Base-by-base conservation (phyloP, 805 yeast species). In the Teunomyces lycoperdinae region DNA sequence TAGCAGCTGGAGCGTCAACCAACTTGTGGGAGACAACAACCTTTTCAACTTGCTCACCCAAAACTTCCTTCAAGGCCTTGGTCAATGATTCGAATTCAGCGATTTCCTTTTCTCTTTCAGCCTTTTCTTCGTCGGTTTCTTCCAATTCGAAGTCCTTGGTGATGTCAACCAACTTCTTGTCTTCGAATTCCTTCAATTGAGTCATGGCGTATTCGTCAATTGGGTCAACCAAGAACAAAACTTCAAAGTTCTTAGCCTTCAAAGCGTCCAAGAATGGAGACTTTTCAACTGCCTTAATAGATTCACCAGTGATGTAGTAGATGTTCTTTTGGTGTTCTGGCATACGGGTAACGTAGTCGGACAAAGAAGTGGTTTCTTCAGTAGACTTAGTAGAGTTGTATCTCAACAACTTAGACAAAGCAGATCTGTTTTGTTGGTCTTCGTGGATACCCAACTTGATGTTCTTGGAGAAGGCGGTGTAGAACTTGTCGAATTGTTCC, bases 321-420 rank as follows among this genome's bases (percentile, higher is more conserved):
- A 94, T 89, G 83, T 94, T 94, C 94, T 94, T 91, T 82, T 94
- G 99, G 81, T 89, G 97, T 78, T 90, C 97, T 73, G 94, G 96
- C 99, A 94, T 94, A 79, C 98, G 88, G 60, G 98, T 92, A 57
- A 94, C 96, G 79, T 94, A 94, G 79, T 94, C 99, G 60, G 95
- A 76, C 67, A 94, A 83, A 34, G 98, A 92, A 59, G 97, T 92
- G 73, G 80, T 71, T 80, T 94, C 99, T 68, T 92, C 99, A 62
- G 82, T 68, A 57, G 97, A 85, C 81, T 91, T 92, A 68, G 98
- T 91, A 49, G 98, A 90, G 86, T 90, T 81, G 87, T 82, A 94
- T 80, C 99, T 87, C 77, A 94, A 82, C 68, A 94, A 83, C 80
- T 94, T 94, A 62, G 99, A 92, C 69, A 94, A 83, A 60, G 97